phyloP scores from a whole-genome alignment of 73 alveolate species.

The Tetrahymena malaccensis region DNA sequence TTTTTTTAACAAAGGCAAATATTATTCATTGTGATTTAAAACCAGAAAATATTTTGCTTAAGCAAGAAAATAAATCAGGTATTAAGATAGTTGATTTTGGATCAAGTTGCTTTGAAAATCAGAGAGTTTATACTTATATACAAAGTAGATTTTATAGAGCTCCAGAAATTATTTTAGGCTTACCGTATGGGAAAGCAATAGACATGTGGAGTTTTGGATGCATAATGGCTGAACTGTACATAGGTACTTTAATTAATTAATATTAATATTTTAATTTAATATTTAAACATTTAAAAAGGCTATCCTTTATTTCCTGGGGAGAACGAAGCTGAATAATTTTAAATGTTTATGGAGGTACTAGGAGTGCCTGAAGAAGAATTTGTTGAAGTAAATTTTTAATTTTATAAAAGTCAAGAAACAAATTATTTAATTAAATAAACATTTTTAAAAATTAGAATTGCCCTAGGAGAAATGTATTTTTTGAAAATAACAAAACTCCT shows the following conservation, averaged over 20 bases:
- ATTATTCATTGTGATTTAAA: slow-evolving; percentile 87
- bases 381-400: slow-evolving; percentile 8
- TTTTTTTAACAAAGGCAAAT: slow-evolving; percentile 39
- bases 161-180: slow-evolving; percentile 94
- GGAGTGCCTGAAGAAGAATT: slow-evolving; percentile 58
- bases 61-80: slow-evolving; percentile 56
- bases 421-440: not conserved
- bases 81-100: slow-evolving; percentile 82
- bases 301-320: slow-evolving; percentile 91
- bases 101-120: slow-evolving; percentile 62
- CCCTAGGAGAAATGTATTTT: slow-evolving; percentile 47
- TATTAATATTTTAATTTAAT: slow-evolving; percentile 19
- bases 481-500: slow-evolving; percentile 56
- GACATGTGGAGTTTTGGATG: slow-evolving; percentile 98
- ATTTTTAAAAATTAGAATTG: not conserved
- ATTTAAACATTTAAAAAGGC: not conserved
- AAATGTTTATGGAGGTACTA: slow-evolving; percentile 73
- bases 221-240: slow-evolving; percentile 81
- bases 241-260: slow-evolving; percentile 75
- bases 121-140: slow-evolving; percentile 71
- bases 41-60: slow-evolving; percentile 76
- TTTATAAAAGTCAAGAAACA: not conserved
- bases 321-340: slow-evolving; percentile 74
- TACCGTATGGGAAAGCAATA: slow-evolving; percentile 81
- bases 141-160: slow-evolving; percentile 91